Evolutionary conservation across 495 filamentous ascomycete species (phyloP).

Genomic region (Friedmanniomyces endolithicus): DNA sequence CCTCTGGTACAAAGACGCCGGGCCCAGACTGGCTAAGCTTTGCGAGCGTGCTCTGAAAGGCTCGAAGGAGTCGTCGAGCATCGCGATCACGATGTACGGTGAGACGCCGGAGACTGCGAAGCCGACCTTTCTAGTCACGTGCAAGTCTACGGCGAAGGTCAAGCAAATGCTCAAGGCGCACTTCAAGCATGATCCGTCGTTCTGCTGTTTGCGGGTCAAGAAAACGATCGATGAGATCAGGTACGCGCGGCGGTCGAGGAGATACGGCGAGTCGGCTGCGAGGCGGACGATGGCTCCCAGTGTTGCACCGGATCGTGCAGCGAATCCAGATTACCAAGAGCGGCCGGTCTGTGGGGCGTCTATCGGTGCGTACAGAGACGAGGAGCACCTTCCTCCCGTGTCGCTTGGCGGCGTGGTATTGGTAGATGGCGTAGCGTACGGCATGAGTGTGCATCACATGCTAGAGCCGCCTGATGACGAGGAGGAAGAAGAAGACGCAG

Average conservation of each 20-base stretch:
- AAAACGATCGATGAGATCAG: conserved; percentile 25
- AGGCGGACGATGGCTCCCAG: conserved; percentile 7
- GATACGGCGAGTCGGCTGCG: neutral
- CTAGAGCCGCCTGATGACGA: conserved; percentile 67
- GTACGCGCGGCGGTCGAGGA: conserved; percentile 28
- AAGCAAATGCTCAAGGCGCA: conserved; percentile 28
- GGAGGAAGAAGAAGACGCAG: conserved; percentile 28
- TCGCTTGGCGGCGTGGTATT: conserved; percentile 80
- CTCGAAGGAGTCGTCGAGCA: conserved; percentile 31
- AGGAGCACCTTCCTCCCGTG: conserved; percentile 73
- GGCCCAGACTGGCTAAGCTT: conserved; percentile 30
- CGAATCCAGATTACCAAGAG: conserved; percentile 57
- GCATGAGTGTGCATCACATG: conserved; percentile 94
- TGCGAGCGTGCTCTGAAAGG: conserved; percentile 29
- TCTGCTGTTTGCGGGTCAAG: conserved; percentile 35
- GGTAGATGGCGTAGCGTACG: conserved; percentile 70
- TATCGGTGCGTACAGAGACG: conserved; percentile 78
- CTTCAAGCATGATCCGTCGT: conserved; percentile 29
- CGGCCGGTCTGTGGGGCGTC: conserved; percentile 75
- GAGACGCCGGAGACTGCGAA: conserved; percentile 28
- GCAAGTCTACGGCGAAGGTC: conserved; percentile 31
- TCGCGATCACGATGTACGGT: conserved; percentile 35
- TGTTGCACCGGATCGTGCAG: conserved; percentile 14
- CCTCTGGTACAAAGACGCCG: conserved; percentile 29
- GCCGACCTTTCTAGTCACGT: conserved; percentile 38